Conservation (phyloP, 495 filamentous ascomycete genomes). For the Aspergillus mulundensis region DNA sequence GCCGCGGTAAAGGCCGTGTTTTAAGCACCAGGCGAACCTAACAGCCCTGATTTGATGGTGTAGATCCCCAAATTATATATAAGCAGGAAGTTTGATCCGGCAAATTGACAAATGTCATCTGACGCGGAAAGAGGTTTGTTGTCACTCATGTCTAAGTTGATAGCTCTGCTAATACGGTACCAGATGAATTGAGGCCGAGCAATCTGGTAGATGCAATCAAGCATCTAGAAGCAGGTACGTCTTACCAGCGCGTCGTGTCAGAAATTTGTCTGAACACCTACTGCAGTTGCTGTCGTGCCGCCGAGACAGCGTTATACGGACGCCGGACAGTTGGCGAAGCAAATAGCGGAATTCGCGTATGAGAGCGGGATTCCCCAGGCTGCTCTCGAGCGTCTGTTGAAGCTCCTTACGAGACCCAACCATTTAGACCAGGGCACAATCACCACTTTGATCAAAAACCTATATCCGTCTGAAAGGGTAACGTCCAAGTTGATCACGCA, state of each 20-base stretch:
- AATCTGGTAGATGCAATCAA: conserved; percentile 36
- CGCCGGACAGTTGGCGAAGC: conserved; percentile 35
- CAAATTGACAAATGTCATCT: conserved; percentile 16
- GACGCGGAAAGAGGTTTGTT: conserved; percentile 19
- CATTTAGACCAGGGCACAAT: conserved; percentile 72
- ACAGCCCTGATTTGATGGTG: background rate
- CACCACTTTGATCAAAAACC: conserved; percentile 61
- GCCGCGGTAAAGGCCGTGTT: background rate
- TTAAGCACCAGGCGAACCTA: background rate
- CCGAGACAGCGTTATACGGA: conserved; percentile 42
- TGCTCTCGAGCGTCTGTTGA: conserved; percentile 58
- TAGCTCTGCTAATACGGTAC: conserved; percentile 11
- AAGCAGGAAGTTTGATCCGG: background rate
- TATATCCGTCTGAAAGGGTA: conserved; percentile 69
- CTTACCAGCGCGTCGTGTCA: background rate
- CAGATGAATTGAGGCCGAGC: conserved; percentile 17
- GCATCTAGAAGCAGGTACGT: conserved; percentile 43
- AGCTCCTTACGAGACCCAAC: conserved; percentile 60
- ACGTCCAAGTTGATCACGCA: conserved; percentile 57
- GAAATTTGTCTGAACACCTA: background rate
- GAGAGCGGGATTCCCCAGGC: conserved; percentile 60
- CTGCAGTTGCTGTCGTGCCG: conserved; percentile 38
- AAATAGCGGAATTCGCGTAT: conserved; percentile 51
- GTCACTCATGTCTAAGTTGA: background rate
- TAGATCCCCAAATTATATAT: background rate